Evolutionary conservation across 1,284 basidiomycete genomes (phyloP).

Genomic region (Tranzscheliella williamsii): DNA sequence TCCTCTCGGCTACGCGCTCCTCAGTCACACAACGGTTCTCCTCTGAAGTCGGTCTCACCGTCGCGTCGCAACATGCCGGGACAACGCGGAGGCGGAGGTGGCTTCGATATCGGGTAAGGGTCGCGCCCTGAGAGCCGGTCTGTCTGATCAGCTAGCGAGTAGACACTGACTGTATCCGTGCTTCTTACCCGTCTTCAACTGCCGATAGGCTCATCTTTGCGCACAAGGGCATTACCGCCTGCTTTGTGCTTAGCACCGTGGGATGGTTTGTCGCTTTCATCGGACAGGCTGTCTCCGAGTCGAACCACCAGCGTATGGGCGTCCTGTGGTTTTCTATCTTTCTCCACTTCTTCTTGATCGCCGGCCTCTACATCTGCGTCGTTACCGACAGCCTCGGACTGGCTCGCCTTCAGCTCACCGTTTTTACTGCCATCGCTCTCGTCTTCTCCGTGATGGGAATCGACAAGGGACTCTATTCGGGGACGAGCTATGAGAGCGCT

Average conservation of each 20-base stretch:
- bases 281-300: slow-evolving; percentile 64
- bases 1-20: no score
- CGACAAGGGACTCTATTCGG: slow-evolving; percentile 63
- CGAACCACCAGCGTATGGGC: slow-evolving; percentile 65
- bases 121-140: no score
- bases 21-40: no score
- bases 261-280: slow-evolving; percentile 94
- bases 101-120: slow-evolving; percentile 46
- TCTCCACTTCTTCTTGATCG: slow-evolving; percentile 78
- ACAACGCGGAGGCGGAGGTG: slow-evolving; percentile 39
- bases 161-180: no score
- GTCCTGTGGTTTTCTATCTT: slow-evolving; percentile 88
- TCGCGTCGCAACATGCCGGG: slow-evolving; percentile 40
- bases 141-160: no score
- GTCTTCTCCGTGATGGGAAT: slow-evolving; percentile 83
- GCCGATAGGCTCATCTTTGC: slow-evolving; percentile 71
- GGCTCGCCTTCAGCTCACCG: slow-evolving; percentile 80
- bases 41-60: no score
- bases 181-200: neutral
- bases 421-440: slow-evolving; percentile 81
- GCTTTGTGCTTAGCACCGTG: slow-evolving; percentile 77
- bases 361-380: slow-evolving; percentile 78
- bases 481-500: slow-evolving; percentile 63
- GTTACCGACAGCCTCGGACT: slow-evolving; percentile 80
- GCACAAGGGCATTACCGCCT: slow-evolving; percentile 85